These are phyloP conservation scores for Quillaja saponaria DNA, from an alignment of 306 rosid genomes.

Conservation along the genomic window DNA sequence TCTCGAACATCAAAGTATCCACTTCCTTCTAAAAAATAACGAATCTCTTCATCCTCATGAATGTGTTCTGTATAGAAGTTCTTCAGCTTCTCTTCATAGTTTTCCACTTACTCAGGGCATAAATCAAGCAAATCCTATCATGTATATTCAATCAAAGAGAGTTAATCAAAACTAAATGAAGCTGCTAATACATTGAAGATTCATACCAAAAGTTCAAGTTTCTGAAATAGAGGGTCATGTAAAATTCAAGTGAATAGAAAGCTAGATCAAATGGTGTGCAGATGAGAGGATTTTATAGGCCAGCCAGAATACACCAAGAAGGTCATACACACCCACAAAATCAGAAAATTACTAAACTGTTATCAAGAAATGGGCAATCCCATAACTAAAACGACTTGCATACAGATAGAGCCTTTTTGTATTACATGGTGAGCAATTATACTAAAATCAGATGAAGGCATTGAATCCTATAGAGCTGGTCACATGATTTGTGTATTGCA, in stretches of 20 bases:
- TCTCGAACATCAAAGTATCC: slow-evolving; percentile 87
- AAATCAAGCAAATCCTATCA: slow-evolving; percentile 79
- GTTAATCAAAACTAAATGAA: slow-evolving; percentile 4
- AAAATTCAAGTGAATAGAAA: background rate
- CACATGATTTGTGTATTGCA: too few species aligned
- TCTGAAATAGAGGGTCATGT: too few species aligned
- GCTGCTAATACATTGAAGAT: background rate
- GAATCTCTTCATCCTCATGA: slow-evolving; percentile 92
- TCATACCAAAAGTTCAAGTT: background rate
- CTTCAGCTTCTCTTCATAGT: slow-evolving; percentile 80
- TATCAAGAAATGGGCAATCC: too few species aligned
- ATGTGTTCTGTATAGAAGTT: slow-evolving; percentile 91
- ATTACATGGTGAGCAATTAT: too few species aligned
- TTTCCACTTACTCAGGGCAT: slow-evolving; percentile 70
- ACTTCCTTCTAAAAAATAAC: slow-evolving; percentile 79
- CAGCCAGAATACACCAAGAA: background rate
- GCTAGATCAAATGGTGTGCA: background rate
- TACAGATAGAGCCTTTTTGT: too few species aligned
- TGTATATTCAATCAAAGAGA: background rate
- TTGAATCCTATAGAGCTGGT: too few species aligned
- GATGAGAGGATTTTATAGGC: background rate
- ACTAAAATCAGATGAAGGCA: too few species aligned
- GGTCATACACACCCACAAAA: background rate
- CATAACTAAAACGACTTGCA: too few species aligned
- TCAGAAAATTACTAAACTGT: background rate